phyloP scores from a whole-genome alignment of 2,329 filamentous ascomycete species.

The Fusarium sacchari region DNA sequence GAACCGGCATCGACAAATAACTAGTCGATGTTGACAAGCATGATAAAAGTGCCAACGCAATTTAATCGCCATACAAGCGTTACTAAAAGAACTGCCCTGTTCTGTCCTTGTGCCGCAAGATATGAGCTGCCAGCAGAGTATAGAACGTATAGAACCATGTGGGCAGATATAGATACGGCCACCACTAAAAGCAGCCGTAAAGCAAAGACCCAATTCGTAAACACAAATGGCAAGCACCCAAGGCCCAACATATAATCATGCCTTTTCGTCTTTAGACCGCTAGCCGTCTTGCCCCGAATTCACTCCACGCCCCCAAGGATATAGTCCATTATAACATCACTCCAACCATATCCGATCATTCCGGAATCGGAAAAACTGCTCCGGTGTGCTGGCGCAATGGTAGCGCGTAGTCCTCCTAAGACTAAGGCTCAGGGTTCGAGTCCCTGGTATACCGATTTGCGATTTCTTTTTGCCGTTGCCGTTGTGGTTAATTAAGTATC shows the following conservation, averaged over 20 bases:
- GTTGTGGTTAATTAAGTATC: no score
- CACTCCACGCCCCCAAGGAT: not conserved
- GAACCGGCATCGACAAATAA: not conserved
- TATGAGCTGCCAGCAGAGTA: not conserved
- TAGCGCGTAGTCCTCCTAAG: conserved; percentile 55
- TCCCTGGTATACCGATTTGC: conserved; percentile 47
- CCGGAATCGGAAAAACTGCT: conserved; percentile 5
- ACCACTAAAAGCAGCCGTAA: not conserved
- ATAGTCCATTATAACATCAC: not conserved
- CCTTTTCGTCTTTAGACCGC: not conserved
- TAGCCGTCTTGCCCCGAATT: not conserved
- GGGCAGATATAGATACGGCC: not conserved
- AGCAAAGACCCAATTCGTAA: not conserved
- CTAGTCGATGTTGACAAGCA: not conserved
- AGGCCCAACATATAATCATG: not conserved
- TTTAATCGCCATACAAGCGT: not conserved
- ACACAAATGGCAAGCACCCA: not conserved
- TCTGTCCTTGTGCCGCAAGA: not conserved
- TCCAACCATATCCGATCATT: conserved; percentile 31
- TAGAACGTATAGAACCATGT: not conserved
- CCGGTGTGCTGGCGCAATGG: conserved; percentile 46
- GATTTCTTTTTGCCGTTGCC: not conserved
- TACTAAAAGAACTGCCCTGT: not conserved
- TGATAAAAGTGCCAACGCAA: no score
- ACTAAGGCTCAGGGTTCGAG: conserved; percentile 55